Evolutionary conservation across 2,329 filamentous ascomycete species (phyloP).

Genomic region (Colletotrichum lupini): DNA sequence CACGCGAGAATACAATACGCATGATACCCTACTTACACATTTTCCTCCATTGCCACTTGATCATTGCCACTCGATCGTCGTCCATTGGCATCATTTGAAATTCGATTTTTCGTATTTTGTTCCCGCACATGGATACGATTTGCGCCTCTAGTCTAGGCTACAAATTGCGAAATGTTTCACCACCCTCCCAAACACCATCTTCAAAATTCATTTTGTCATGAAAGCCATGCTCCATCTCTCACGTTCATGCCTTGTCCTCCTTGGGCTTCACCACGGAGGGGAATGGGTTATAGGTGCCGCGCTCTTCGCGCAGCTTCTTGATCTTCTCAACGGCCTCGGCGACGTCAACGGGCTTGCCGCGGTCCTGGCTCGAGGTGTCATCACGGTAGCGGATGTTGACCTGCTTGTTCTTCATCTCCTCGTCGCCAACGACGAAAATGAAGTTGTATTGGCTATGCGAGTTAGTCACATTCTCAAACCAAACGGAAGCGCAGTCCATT

Average conservation of each 20-base stretch:
- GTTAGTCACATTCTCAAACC: conserved; percentile 31
- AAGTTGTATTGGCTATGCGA: conserved; percentile 23
- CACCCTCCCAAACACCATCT: conserved; percentile 7
- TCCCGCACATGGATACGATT: background rate
- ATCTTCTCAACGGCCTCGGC: conserved; percentile 68
- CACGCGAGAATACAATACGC: conserved; percentile 8
- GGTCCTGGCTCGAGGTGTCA: conserved; percentile 69
- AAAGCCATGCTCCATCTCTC: conserved; percentile 1
- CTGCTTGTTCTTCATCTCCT: conserved; percentile 69
- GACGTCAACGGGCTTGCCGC: conserved; percentile 68
- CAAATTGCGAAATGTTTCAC: background rate
- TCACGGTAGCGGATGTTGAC: conserved; percentile 74
- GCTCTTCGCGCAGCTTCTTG: conserved; percentile 61
- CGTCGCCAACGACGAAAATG: conserved; percentile 66
- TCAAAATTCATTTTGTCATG: conserved; percentile 5
- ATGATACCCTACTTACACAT: conserved; percentile 22
- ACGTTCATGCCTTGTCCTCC: conserved; percentile 37
- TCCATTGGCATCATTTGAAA: background rate
- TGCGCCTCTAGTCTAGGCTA: background rate
- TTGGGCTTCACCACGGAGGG: conserved; percentile 38
- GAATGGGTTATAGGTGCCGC: conserved; percentile 51
- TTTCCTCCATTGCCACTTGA: background rate
- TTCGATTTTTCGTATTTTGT: background rate
- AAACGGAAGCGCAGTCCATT: conserved; percentile 37
- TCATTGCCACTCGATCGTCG: background rate